These are phyloP conservation scores for Saturnispora ahearnii DNA, from an alignment of 805 yeast species.

Conservation along the genomic window DNA sequence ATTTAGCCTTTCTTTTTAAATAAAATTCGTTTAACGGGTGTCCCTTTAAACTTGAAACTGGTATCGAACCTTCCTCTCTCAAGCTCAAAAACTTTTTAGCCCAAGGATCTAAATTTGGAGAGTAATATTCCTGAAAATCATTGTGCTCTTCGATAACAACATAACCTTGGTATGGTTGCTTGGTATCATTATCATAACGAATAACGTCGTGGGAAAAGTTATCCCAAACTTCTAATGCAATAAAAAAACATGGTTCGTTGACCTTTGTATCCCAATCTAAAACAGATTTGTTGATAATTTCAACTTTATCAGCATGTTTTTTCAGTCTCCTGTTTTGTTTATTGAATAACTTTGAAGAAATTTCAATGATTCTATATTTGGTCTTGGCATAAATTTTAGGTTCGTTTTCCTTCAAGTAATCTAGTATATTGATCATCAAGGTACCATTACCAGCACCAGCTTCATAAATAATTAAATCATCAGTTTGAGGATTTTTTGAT, in stretches of 20 bases:
- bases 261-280: constrained; percentile 61
- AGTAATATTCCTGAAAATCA: constrained; percentile 65
- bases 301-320: constrained; percentile 45
- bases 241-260: constrained; percentile 60
- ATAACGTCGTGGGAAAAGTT: constrained; percentile 77
- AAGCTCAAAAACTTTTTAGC: constrained; percentile 46
- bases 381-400: constrained; percentile 69
- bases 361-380: constrained; percentile 64
- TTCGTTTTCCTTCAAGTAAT: constrained; percentile 49
- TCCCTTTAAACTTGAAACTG: constrained; percentile 24
- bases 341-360: constrained; percentile 50
- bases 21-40: constrained; percentile 57
- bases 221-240: constrained; percentile 78
- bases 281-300: constrained; percentile 64
- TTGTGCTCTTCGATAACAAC: constrained; percentile 65
- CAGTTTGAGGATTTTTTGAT: constrained; percentile 57
- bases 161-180: constrained; percentile 67
- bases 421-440: constrained; percentile 64
- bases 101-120: constrained; percentile 51
- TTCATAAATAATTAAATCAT: constrained; percentile 70
- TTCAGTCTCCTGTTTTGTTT: constrained; percentile 36
- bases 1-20: constrained; percentile 33
- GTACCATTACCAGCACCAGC: constrained; percentile 91
- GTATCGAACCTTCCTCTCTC: constrained; percentile 38
- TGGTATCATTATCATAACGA: constrained; percentile 59